These are phyloP conservation scores for Puccinia triticina DNA, from an alignment of 1,284 basidiomycete species.

Conservation along the genomic window DNA sequence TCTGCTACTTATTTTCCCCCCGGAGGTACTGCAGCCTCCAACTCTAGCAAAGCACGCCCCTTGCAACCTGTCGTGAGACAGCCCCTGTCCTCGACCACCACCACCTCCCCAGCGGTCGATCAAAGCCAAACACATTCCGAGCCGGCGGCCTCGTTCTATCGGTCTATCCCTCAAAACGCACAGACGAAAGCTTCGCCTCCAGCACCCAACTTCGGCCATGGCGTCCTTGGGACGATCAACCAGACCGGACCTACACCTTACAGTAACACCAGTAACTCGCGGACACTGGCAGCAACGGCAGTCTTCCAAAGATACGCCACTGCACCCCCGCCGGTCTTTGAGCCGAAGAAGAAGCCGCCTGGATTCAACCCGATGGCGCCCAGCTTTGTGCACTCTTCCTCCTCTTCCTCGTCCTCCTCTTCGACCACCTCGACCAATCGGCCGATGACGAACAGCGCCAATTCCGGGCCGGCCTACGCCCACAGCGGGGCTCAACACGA, in stretches of 20 bases:
- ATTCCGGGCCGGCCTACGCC: neutral
- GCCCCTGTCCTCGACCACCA: neutral
- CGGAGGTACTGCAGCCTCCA: neutral
- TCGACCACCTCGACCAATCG: slow-evolving; percentile 2
- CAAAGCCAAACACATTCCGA: neutral
- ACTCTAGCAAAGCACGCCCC: neutral
- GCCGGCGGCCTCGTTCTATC: slow-evolving; percentile 14
- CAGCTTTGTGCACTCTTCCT: slow-evolving; percentile 38
- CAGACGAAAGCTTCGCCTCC: slow-evolving; percentile 3
- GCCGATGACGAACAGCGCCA: neutral
- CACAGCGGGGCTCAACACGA: neutral
- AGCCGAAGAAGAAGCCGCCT: slow-evolving; percentile 37
- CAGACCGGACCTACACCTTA: neutral
- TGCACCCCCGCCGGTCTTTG: slow-evolving; percentile 33
- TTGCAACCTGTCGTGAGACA: slow-evolving; percentile 36
- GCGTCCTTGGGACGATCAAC: neutral
- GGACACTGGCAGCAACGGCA: neutral
- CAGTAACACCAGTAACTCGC: slow-evolving; percentile 16
- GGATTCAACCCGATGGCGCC: slow-evolving; percentile 46
- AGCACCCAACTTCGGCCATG: slow-evolving; percentile 14
- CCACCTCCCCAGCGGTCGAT: neutral
- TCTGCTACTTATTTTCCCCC: slow-evolving; percentile 27
- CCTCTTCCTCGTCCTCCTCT: neutral
- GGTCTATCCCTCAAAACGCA: neutral
- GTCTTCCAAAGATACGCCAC: slow-evolving; percentile 37